A percentile compares a stretch with the other conserved stretches of the same genome.
Evolutionary conservation across 1,139 yeast species (phyloP).

Genomic region (Sugiyamaella paludigena): DNA sequence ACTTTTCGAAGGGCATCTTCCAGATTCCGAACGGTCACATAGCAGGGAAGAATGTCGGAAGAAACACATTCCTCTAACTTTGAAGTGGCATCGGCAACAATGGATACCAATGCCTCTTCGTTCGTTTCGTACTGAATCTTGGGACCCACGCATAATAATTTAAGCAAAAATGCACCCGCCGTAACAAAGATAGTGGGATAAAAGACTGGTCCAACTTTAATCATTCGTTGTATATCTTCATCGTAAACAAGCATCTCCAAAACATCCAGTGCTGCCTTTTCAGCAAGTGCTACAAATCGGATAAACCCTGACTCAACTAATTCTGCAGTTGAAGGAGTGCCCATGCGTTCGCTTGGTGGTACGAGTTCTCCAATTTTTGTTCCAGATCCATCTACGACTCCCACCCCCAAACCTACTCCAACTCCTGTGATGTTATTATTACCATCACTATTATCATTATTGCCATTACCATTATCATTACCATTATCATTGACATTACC

Average conservation of each 20-base stretch:
- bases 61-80: constrained; percentile 17
- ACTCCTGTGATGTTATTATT: too few species aligned
- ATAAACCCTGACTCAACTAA: constrained; percentile 11
- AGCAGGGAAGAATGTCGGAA: constrained; percentile 24
- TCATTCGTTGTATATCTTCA: constrained; percentile 27
- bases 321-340: background rate
- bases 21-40: constrained; percentile 22
- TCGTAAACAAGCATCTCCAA: constrained; percentile 28
- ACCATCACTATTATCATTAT: background rate
- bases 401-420: too few species aligned
- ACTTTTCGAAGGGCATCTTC: constrained; percentile 22
- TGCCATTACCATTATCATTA: too few species aligned
- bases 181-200: constrained; percentile 31
- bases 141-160: constrained; percentile 23
- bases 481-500: too few species aligned
- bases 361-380: background rate
- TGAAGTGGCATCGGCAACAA: constrained; percentile 18
- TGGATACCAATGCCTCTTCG: constrained; percentile 17
- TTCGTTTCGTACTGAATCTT: constrained; percentile 17
- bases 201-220: constrained; percentile 28
- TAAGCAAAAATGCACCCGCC: constrained; percentile 28
- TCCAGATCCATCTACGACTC: too few species aligned
- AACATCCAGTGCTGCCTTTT: constrained; percentile 27
- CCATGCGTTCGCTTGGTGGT: background rate
- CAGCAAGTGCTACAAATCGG: constrained; percentile 24